Evolutionary conservation across 2,329 filamentous ascomycete species (phyloP), one percentile per base, ranked within the genome.

Genomic region (Phyllosticta citribraziliensis): DNA sequence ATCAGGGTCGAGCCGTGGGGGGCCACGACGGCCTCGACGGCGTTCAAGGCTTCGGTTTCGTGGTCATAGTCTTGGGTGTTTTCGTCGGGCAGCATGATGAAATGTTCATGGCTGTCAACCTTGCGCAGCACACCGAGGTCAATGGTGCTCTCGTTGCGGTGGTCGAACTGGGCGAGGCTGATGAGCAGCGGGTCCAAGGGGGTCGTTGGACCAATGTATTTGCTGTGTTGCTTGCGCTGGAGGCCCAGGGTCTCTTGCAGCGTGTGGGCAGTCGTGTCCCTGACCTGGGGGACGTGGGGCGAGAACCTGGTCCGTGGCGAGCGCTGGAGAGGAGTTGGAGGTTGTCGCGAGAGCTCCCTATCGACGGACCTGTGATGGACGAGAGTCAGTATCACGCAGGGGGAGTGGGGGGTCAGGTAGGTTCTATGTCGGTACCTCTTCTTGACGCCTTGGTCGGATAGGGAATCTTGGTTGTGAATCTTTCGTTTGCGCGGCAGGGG

Each of bases 101-200:
- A 94, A 61, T 87, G 92, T 72, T 91, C 88, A 73, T 83, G 74
- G 63, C 88, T 84, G 75, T 87, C 88, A 66, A 93, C 89, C 73
- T 88, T 88, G 68, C 89, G 82, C 62, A 93, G 81, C 25, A 74
- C 78, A 62, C 78, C 79, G 62, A 81, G 74, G 50, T 88, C 83
- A 62, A 90, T 80, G 22, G 88, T 82, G 69, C 87, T 91, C 75
- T 93, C 89, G 77, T 92, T 88, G 70, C 88, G 87, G 30, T 86
- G 86, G 74, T 93, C 88, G 72, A 92, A 92, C 5, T 85, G 81
- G 22, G 88, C 91, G 22, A 93, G 80, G 67, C 89, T 88, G 74
- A 93, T 89, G 60, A 94, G 80, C n/a, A 87, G 87, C 17, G 88
- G 88, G 71, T 94, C 89, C 70, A 92, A 90, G 68, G 91, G 88